A percentile compares a stretch with the other conserved stretches of the same genome.
Conservation (phyloP, 805 yeast species). For the Teunomyces funiuensis region DNA sequence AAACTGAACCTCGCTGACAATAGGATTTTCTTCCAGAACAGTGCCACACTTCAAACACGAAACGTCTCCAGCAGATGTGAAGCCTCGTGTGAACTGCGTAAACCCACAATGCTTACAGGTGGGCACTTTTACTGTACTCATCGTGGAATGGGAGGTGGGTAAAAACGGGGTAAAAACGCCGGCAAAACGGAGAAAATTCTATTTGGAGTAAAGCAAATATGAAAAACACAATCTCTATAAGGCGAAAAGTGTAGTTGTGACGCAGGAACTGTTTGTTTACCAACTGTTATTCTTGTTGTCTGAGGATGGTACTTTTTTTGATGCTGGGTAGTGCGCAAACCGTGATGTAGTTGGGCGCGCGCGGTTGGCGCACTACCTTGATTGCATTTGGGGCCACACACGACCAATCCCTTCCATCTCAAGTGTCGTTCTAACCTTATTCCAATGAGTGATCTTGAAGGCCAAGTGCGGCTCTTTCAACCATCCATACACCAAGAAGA, state of each 20-base stretch:
- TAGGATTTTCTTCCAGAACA: constrained; percentile 88
- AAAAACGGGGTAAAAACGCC: not conserved
- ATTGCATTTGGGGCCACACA: too few relatives aligned
- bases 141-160: not conserved
- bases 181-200: not conserved
- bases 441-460: not conserved
- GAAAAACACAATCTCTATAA: too few relatives aligned
- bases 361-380: not conserved
- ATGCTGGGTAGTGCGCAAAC: too few relatives aligned
- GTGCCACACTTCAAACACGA: constrained; percentile 83
- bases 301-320: too few relatives aligned
- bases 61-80: constrained; percentile 61
- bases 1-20: constrained; percentile 92
- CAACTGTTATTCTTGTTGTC: too few relatives aligned
- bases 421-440: too few relatives aligned
- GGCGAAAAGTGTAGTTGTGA: too few relatives aligned
- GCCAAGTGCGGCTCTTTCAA: not conserved
- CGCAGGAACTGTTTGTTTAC: too few relatives aligned
- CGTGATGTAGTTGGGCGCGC: not conserved
- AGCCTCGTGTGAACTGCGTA: constrained; percentile 17
- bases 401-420: too few relatives aligned
- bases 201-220: too few relatives aligned
- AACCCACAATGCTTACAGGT: constrained; percentile 26
- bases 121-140: constrained; percentile 2
- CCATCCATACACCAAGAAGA: not conserved